Evolutionary conservation across 2,329 filamentous ascomycete genomes (phyloP), one percentile per base, ranked within the genome.

Genomic region (Nemania diffusa): DNA sequence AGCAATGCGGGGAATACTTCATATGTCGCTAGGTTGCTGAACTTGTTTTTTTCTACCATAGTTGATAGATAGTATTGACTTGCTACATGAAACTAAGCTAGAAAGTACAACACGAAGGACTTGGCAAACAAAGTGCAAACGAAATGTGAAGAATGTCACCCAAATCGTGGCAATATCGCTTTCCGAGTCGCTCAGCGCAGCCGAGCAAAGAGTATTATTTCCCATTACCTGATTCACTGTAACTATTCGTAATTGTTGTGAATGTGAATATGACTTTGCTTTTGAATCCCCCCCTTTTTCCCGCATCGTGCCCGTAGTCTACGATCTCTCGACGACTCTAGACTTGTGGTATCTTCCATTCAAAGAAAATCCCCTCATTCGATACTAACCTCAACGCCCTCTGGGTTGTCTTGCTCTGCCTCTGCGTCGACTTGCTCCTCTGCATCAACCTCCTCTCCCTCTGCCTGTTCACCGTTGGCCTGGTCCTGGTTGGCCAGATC

Each of bases 121-220:
- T 48, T 24, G 20, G 50, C 4, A 56, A 32, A 34, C 4, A 56
- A 32, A 34, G 32, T 7, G 34, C 8, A 56, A 11, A n/a, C 8
- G 42, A 37, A 24, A 40, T 48, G 46, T 26, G 20, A 66, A 52
- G 11, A 20, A 20, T 29, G 24, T 8, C 15, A 37, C n/a, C 55
- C n/a, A 1, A 50, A 29, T 27, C 17, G 13, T n/a, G 20, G 42
- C 5, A 11, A 51, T 27, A 6, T 27, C 34, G 44, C 52, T 57
- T 37, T 57, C 26, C 32, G 42, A 53, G 44, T 46, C 27, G 53
- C 53, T 53, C 46, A 58, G 59, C 53, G 48, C 59, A 58, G 37
- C 46, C 27, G 46, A 62, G 37, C 22, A 27, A 37, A 24, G 2
- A 50, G n/a, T 15, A 62, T 26, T 34, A n/a, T 46, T 15, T 26